A percentile compares a stretch with the other conserved stretches of the same genome.
Evolutionary conservation across 306 rosid genomes (phyloP).

Genomic region (Cucurbita maxima): DNA sequence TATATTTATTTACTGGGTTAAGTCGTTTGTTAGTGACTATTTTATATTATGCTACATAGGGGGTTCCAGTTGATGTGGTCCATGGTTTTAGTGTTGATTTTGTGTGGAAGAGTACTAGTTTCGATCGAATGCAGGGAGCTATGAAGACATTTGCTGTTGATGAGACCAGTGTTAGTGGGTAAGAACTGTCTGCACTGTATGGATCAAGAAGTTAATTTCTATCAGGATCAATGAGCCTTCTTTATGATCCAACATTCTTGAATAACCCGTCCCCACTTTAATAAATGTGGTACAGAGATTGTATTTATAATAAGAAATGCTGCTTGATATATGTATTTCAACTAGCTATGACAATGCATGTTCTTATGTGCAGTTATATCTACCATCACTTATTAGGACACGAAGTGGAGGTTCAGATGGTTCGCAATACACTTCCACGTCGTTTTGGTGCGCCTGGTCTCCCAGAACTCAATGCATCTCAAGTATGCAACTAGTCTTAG

Average conservation of each 20-base stretch:
- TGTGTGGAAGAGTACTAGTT: slow-evolving; percentile 99
- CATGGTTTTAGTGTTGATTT: slow-evolving; percentile 99
- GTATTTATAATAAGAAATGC: background rate
- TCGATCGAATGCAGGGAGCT: slow-evolving; percentile 99
- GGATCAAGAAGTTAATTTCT: background rate
- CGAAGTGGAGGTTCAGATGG: slow-evolving; percentile 98
- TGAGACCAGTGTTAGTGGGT: slow-evolving; percentile 99
- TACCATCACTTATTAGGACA: slow-evolving; percentile 96
- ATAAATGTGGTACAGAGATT: background rate
- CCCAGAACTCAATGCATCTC: slow-evolving; percentile 98
- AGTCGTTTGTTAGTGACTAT: slow-evolving; percentile 12
- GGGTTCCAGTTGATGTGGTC: slow-evolving; percentile 89
- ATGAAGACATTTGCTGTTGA: slow-evolving; percentile 98
- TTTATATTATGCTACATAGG: slow-evolving; percentile 37
- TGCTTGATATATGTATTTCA: background rate
- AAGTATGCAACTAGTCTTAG: slow-evolving; percentile 32
- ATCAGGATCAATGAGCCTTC: background rate
- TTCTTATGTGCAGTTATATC: slow-evolving; percentile 51
- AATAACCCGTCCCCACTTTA: background rate
- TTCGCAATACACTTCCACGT: slow-evolving; percentile 91
- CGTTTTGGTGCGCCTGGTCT: slow-evolving; percentile 99
- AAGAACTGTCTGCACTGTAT: slow-evolving; percentile 11
- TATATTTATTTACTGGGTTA: background rate
- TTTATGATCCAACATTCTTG: background rate
- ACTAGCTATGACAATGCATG: background rate